Evolutionary conservation across 495 filamentous ascomycete species (phyloP), one percentile per base, ranked within the genome.

Genomic region (Aspergillus bertholletiae): DNA sequence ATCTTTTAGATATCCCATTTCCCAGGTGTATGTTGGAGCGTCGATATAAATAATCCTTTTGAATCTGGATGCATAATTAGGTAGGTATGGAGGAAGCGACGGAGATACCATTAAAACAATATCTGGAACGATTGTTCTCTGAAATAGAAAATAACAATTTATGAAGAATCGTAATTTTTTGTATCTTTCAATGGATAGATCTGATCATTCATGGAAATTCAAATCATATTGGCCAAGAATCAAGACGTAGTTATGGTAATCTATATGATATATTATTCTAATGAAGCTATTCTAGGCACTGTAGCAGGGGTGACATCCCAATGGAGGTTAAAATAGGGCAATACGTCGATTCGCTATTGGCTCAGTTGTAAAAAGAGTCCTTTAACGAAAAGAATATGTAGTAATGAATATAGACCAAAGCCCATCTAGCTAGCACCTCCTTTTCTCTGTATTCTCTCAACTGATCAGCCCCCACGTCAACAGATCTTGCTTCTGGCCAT

Each of bases 31-130:
- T 48, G 68, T 48, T 77, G 73, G 72, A 71, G 56, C 58, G 56
- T 68, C 17, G 34, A 51, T 51, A 27, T 22, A 21, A 54, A 69
- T 51, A 62, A 70, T 51, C 34, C 61, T 30, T 63, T 72, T 45
- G 66, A 67, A n/a, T 61, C 56, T 24, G 71, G 75, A 53, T 75
- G 74, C 46, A 75, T 77, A 55, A 69, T 77, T 28, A 28, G 70
- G 67, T 63, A 75, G 55, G 56, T 28, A 28, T 71, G 67, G 64
- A 75, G 55, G 56, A 73, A 39, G 65, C 65, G 20, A 7, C 50
- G 4, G 72, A 70, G 3, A 50, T 30, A 15, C 51, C 63, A 39
- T 53, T 73, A 22, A 58, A 49, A 2, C n/a, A 37, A 54, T 39
- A 30, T 66, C 11, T 74, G 69, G 70, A 13, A 32, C 5, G 54